Conservation (phyloP, 1,284 basidiomycete species). For the Pseudozyma flocculosa region DNA sequence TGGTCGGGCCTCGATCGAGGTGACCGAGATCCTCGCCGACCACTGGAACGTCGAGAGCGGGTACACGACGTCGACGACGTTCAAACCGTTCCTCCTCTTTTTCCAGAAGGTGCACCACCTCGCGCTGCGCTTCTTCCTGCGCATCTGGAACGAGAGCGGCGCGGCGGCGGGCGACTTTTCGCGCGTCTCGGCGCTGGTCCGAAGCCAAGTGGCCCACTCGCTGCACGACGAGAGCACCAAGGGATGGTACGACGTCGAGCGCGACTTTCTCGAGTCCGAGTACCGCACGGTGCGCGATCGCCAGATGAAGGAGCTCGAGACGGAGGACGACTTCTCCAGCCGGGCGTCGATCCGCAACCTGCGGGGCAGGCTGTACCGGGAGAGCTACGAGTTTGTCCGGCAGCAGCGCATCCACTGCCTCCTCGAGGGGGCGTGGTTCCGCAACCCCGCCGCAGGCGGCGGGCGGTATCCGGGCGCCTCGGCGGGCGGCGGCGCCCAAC, state of each 20-base stretch:
- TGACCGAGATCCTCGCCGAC: slow-evolving; percentile 66
- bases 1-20: slow-evolving; percentile 79
- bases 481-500: too few species aligned
- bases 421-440: slow-evolving; percentile 87
- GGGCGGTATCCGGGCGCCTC: too few species aligned
- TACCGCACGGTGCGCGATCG: slow-evolving; percentile 84
- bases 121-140: slow-evolving; percentile 82
- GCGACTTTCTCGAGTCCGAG: slow-evolving; percentile 79
- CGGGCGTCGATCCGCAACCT: slow-evolving; percentile 64
- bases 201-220: slow-evolving; percentile 68
- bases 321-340: slow-evolving; percentile 72
- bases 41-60: slow-evolving; percentile 46
- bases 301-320: slow-evolving; percentile 90
- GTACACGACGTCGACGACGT: slow-evolving; percentile 79
- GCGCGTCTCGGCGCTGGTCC: slow-evolving; percentile 76
- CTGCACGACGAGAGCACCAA: slow-evolving; percentile 71
- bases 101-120: slow-evolving; percentile 76
- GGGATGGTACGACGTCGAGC: slow-evolving; percentile 80
- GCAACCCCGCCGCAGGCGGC: slow-evolving; percentile 60
- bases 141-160: slow-evolving; percentile 92
- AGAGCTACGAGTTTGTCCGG: slow-evolving; percentile 87
- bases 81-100: slow-evolving; percentile 86
- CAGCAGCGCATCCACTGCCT: slow-evolving; percentile 86
- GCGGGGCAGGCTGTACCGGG: slow-evolving; percentile 80
- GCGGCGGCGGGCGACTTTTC: slow-evolving; percentile 69